Evolutionary conservation across 2,329 filamentous ascomycete genomes (phyloP), one percentile per base, ranked within the genome.

Genomic region (Monilinia fructigena): DNA sequence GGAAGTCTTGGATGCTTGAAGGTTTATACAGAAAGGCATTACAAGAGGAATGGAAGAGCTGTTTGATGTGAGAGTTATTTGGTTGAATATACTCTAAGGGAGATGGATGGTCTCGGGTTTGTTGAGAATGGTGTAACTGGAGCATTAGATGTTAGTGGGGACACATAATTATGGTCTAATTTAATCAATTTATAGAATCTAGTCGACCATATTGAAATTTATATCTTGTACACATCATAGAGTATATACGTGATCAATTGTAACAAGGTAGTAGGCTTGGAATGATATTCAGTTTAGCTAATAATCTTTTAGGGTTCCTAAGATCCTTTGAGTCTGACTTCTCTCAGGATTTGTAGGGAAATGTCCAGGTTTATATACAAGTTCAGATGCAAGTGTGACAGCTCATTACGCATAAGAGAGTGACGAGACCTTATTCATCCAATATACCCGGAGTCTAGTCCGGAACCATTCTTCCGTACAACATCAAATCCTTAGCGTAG

Each of bases 11-110:
- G 90, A 94, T 72, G 94, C 89, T n/a, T 99, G 67, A 89, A 87
- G 72, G 91, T 90, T 20, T 98, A 99, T 76, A 97, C 93, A 0
- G 93, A 98, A 78, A 85, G 93, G 70, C 95, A 99, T 77, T 97
- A 96, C 78, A 90, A 89, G 77, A 85, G 94, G 65, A 85, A 85
- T 95, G 72, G 93, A 97, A 76, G 94, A 96, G 75, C 80, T 97
- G 72, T 87, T 93, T 52, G 94, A 98, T 76, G 95, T 76, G 95
- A 98, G 81, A 96, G 93, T 75, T 98, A 93, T 79, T 79, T 99
- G 74, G 86, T 98, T 52, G 92, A 97, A 78, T 98, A 96, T 83
- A 96, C 94, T 69, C 81, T 98, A 69, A 85, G 89, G 74, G 91
- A 97, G 80, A 98, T 98, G 93, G 93, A 96, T 75, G 74, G 74